Evolutionary conservation across 495 filamentous ascomycete species (phyloP).

Genomic region (Xylaria venustula): DNA sequence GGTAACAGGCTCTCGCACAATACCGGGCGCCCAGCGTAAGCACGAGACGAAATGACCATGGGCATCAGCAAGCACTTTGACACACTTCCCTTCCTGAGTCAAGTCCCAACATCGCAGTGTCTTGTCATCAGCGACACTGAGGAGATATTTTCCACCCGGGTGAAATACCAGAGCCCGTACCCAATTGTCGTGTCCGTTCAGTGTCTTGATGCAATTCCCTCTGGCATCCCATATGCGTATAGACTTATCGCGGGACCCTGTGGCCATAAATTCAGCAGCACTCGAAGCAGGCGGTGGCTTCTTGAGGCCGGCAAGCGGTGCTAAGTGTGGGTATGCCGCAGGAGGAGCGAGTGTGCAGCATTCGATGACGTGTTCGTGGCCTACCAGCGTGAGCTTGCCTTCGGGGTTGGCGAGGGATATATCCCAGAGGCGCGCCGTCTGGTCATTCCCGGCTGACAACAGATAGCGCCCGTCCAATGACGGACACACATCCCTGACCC

Average conservation of each 20-base stretch:
- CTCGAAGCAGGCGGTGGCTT: constrained; percentile 72
- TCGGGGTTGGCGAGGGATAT: constrained; percentile 66
- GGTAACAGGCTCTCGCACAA: constrained; percentile 55
- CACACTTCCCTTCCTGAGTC: constrained; percentile 83
- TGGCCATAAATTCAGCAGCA: constrained; percentile 86
- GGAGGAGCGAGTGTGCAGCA: constrained; percentile 89
- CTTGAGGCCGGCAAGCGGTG: constrained; percentile 78
- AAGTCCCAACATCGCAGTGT: constrained; percentile 95
- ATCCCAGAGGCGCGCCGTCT: constrained; percentile 83
- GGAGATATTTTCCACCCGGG: constrained; percentile 87
- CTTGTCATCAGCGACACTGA: constrained; percentile 87
- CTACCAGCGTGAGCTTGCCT: constrained; percentile 75
- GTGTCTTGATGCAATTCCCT: constrained; percentile 82
- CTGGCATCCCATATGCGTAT: constrained; percentile 89
- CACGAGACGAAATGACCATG: constrained; percentile 88
- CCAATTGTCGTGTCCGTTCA: constrained; percentile 96
- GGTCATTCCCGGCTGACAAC: constrained; percentile 79
- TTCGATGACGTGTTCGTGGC: constrained; percentile 87
- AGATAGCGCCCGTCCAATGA: constrained; percentile 82
- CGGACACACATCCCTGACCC: constrained; percentile 83
- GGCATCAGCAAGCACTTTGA: constrained; percentile 75
- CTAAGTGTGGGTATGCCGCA: constrained; percentile 71
- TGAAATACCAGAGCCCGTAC: constrained; percentile 86
- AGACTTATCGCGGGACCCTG: constrained; percentile 85
- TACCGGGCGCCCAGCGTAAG: constrained; percentile 85